Evolutionary conservation across 192 early-diverging fungal genomes (phyloP).

Genomic region (Entrophospora sp.): DNA sequence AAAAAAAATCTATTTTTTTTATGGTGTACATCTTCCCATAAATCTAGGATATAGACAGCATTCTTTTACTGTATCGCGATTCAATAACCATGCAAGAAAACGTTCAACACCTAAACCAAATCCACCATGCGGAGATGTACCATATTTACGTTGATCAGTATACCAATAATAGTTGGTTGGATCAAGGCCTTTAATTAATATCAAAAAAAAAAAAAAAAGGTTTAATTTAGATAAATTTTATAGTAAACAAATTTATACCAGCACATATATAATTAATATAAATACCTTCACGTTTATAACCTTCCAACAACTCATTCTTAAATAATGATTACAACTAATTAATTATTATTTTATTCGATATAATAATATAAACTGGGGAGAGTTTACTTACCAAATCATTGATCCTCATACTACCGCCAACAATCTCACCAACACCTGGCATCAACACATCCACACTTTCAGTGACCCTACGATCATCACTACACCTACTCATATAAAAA

Average conservation of each 20-base stretch:
- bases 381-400: constrained; percentile 73
- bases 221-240: no score
- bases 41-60: constrained; percentile 90
- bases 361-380: no score
- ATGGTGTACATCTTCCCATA: constrained; percentile 72
- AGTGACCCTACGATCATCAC: constrained; percentile 75
- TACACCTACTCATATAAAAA: constrained; percentile 97
- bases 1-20: no score
- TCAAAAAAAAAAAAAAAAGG: no score
- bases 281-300: constrained; percentile 76
- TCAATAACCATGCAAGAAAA: constrained; percentile 93
- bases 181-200: constrained; percentile 55
- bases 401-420: constrained; percentile 97
- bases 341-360: neutral
- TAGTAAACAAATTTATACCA: no score
- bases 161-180: constrained; percentile 97
- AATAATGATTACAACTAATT: neutral
- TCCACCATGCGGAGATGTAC: constrained; percentile 91
- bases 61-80: constrained; percentile 85
- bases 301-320: constrained; percentile 60
- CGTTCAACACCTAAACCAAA: constrained; percentile 97
- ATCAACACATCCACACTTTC: constrained; percentile 98
- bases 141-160: constrained; percentile 99
- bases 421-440: constrained; percentile 97
- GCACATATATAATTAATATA: no score